These are phyloP conservation scores for Remersonia thermophila DNA, from an alignment of 2,329 filamentous ascomycete species.

Conservation along the genomic window DNA sequence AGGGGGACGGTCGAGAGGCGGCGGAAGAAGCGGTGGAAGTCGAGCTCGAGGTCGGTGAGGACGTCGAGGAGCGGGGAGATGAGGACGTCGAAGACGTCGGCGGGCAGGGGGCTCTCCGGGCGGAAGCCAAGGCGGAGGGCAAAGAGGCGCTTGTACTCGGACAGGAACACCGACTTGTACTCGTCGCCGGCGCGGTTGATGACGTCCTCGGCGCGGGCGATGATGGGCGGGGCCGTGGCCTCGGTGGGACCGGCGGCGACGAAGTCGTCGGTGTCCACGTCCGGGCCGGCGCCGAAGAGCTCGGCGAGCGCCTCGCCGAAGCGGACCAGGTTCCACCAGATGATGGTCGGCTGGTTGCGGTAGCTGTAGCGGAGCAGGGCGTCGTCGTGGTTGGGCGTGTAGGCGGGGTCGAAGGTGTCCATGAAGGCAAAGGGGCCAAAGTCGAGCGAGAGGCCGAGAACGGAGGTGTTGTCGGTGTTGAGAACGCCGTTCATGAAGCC, in stretches of 20 bases:
- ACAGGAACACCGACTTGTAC: slow-evolving; percentile 74
- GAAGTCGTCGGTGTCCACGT: slow-evolving; percentile 62
- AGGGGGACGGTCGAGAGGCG: slow-evolving; percentile 55
- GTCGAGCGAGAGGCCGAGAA: slow-evolving; percentile 80
- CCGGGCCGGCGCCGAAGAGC: slow-evolving; percentile 63
- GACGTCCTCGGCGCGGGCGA: slow-evolving; percentile 69
- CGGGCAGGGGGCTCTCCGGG: slow-evolving; percentile 39
- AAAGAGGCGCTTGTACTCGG: slow-evolving; percentile 86
- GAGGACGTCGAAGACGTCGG: slow-evolving; percentile 62
- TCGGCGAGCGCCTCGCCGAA: slow-evolving; percentile 84
- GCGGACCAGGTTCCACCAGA: slow-evolving; percentile 97
- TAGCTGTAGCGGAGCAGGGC: slow-evolving; percentile 78
- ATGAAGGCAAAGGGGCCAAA: slow-evolving; percentile 97
- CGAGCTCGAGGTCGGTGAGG: slow-evolving; percentile 69
- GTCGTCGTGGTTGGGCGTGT: slow-evolving; percentile 97
- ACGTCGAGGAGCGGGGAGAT: slow-evolving; percentile 75
- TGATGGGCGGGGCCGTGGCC: slow-evolving; percentile 52
- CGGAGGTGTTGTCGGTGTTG: slow-evolving; percentile 94
- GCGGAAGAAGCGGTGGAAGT: slow-evolving; percentile 92
- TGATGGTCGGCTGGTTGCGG: slow-evolving; percentile 85
- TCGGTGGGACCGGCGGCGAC: slow-evolving; percentile 57
- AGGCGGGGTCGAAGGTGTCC: slow-evolving; percentile 87
- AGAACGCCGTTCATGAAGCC: slow-evolving; percentile 99
- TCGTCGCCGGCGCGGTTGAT: slow-evolving; percentile 76
- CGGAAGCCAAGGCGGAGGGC: slow-evolving; percentile 64